phyloP scores from a whole-genome alignment of 805 yeast species.

The Metschnikowia chrysomelidarum region DNA sequence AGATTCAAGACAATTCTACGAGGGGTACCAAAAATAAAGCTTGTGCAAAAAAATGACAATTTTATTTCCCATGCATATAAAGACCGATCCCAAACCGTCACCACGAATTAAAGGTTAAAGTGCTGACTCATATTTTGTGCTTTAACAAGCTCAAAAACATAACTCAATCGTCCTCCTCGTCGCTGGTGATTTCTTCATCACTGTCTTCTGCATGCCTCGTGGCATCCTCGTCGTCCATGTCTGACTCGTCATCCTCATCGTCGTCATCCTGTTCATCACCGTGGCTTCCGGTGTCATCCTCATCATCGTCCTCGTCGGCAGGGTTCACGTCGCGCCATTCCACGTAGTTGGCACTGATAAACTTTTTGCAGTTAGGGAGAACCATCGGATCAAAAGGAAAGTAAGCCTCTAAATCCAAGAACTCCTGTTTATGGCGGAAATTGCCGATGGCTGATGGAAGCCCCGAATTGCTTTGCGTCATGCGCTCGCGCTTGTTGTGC shows the following conservation, averaged over 20 bases:
- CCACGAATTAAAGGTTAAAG: neutral
- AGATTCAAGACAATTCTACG: constrained; percentile 13
- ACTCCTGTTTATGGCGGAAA: constrained; percentile 70
- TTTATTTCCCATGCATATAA: constrained; percentile 13
- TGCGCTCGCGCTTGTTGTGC: constrained; percentile 73
- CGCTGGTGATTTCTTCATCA: constrained; percentile 17
- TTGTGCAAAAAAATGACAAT: constrained; percentile 6
- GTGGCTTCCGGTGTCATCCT: constrained; percentile 33
- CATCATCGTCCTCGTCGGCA: constrained; percentile 61
- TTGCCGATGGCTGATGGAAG: constrained; percentile 36
- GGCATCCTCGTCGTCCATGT: constrained; percentile 17
- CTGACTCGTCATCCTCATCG: constrained; percentile 17
- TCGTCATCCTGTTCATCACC: constrained; percentile 23
- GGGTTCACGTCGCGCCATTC: constrained; percentile 68
- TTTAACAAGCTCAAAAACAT: constrained; percentile 23
- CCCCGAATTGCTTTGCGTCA: constrained; percentile 42
- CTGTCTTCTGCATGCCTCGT: constrained; percentile 18
- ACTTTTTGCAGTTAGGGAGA: constrained; percentile 55
- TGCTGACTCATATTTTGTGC: constrained; percentile 16
- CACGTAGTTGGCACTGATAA: constrained; percentile 53
- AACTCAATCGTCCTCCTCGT: constrained; percentile 12
- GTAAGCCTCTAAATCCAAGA: constrained; percentile 86
- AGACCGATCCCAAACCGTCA: constrained; percentile 9
- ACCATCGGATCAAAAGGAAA: constrained; percentile 95
- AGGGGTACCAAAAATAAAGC: constrained; percentile 14